Percentiles rank a stretch among this genome's conserved stretches.
Conservation (phyloP, 257 asterid species). For the Primulina eburnea region DNA sequence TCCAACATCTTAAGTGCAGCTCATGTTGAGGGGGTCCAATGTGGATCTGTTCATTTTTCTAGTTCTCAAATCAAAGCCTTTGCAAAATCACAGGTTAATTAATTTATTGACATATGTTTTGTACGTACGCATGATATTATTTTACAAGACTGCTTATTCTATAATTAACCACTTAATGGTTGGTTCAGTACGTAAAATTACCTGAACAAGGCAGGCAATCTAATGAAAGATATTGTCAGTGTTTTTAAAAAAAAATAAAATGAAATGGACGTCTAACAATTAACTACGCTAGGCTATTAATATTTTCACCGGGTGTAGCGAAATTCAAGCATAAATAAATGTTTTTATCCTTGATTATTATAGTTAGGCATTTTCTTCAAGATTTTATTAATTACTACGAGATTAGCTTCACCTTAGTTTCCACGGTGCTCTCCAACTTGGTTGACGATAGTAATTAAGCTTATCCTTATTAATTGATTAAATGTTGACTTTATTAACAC, state of each 20-base stretch:
- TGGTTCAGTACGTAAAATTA: no score
- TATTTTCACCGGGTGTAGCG: no score
- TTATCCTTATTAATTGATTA: background rate
- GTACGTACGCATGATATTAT: no score
- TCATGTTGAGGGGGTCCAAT: conserved; percentile 38
- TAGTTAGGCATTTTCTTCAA: background rate
- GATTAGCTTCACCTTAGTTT: background rate
- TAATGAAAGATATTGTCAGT: no score
- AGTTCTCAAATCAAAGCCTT: conserved; percentile 50
- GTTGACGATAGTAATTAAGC: background rate
- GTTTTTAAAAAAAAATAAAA: no score
- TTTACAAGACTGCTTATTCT: no score
- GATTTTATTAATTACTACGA: background rate
- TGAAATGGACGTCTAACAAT: no score
- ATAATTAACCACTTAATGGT: no score
- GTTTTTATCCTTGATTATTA: background rate
- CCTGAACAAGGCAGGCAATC: no score
- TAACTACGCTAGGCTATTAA: no score
- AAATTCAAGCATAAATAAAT: background rate
- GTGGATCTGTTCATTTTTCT: conserved; percentile 49
- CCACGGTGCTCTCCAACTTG: background rate
- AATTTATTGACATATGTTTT: background rate
- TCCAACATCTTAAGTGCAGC: conserved; percentile 45
- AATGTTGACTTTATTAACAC: background rate
- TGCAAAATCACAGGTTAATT: conserved; percentile 65